Percentiles rank a stretch among this genome's conserved stretches.
Conservation (phyloP, 2,329 filamentous ascomycete genomes). For the Fusarium miscanthi region DNA sequence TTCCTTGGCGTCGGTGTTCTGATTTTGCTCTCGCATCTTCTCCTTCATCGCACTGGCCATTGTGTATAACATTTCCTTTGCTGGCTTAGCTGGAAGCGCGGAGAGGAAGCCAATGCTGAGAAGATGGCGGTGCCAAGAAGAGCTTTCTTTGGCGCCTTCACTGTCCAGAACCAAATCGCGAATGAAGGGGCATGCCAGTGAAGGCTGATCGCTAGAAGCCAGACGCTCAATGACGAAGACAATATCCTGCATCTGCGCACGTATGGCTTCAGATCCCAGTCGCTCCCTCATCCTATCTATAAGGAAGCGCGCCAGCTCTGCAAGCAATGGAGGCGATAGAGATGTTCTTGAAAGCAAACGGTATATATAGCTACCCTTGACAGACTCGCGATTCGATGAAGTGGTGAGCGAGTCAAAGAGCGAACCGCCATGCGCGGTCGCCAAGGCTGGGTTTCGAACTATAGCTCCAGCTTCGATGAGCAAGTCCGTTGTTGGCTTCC, state of each 20-base stretch:
- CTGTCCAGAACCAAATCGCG: constrained; percentile 46
- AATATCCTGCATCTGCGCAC: constrained; percentile 18
- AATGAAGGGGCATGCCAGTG: constrained; percentile 46
- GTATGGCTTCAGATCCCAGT: constrained; percentile 23
- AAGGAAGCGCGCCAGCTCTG: constrained; percentile 36
- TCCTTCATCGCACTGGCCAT: constrained; percentile 46
- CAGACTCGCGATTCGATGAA: neutral
- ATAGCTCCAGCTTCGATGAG: constrained; percentile 43
- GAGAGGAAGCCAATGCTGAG: constrained; percentile 44
- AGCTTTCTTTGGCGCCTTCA: constrained; percentile 39
- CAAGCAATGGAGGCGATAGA: constrained; percentile 10
- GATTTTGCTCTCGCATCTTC: constrained; percentile 44
- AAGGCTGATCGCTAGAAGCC: constrained; percentile 46
- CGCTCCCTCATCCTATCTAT: constrained; percentile 30
- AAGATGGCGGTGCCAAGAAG: constrained; percentile 49
- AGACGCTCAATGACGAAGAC: constrained; percentile 39
- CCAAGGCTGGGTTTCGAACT: constrained; percentile 10
- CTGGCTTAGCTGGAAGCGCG: constrained; percentile 42
- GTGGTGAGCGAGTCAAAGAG: neutral
- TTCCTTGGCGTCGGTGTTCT: constrained; percentile 1
- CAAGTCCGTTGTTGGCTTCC: constrained; percentile 47
- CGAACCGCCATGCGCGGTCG: neutral
- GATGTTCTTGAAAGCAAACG: neutral
- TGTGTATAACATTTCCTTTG: constrained; percentile 42
- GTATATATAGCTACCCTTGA: constrained; percentile 29